Evolutionary conservation across 805 yeast species (phyloP).

Genomic region (Zygoascus bituminiphila): DNA sequence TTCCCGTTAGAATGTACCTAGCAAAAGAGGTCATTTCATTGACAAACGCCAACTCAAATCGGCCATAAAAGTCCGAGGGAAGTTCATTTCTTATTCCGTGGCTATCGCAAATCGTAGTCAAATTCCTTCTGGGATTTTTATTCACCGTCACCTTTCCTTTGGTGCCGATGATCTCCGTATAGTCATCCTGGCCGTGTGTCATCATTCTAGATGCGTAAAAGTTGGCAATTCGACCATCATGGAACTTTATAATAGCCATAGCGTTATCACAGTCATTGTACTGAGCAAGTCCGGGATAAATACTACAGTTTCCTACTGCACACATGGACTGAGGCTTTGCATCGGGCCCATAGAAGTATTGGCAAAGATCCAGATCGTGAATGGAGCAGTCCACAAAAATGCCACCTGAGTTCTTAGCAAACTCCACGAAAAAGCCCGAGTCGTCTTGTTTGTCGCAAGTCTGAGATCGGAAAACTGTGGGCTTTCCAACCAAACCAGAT

Average conservation of each 20-base stretch:
- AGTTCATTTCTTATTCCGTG: constrained; percentile 16
- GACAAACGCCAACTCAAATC: constrained; percentile 16
- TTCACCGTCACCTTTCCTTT: constrained; percentile 17
- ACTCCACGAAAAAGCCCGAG: constrained; percentile 14
- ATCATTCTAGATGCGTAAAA: constrained; percentile 18
- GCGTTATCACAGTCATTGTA: constrained; percentile 21
- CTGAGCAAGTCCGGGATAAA: constrained; percentile 17
- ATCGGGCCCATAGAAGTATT: constrained; percentile 17
- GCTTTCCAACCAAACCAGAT: constrained; percentile 17
- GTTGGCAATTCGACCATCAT: constrained; percentile 10
- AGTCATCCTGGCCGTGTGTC: constrained; percentile 19
- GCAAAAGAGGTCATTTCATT: constrained; percentile 14
- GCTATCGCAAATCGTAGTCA: constrained; percentile 13
- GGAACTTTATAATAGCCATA: constrained; percentile 16
- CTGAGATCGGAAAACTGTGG: constrained; percentile 15
- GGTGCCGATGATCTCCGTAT: constrained; percentile 20
- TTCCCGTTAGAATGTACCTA: constrained; percentile 11
- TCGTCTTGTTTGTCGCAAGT: constrained; percentile 14
- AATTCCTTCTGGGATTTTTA: constrained; percentile 16
- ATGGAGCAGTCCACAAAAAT: constrained; percentile 21
- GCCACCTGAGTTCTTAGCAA: constrained; percentile 20
- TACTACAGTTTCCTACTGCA: constrained; percentile 16
- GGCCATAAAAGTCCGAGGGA: constrained; percentile 17
- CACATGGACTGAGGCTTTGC: constrained; percentile 13
- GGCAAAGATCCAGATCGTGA: constrained; percentile 20